These are phyloP conservation scores for Rhizopus arrhizus DNA, from an alignment of 371 early-diverging fungal genomes.

Conservation along the genomic window DNA sequence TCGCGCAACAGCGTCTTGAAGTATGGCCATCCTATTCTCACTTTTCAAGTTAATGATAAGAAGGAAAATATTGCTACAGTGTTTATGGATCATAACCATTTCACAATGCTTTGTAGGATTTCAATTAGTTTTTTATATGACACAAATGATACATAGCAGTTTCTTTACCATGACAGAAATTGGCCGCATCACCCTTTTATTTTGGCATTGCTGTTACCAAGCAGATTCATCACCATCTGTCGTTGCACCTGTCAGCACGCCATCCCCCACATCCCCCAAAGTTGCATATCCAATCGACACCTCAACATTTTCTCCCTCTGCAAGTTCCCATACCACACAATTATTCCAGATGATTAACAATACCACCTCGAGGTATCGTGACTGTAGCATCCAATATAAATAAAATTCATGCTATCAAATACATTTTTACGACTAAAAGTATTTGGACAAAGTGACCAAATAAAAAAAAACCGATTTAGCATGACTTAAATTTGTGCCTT, in stretches of 20 bases:
- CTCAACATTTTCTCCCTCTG: constrained; percentile 30
- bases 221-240: constrained; percentile 12
- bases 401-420: constrained; percentile 32
- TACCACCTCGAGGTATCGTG: constrained; percentile 28
- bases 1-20: constrained; percentile 9
- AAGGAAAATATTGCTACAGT: constrained; percentile 17
- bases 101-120: constrained; percentile 10
- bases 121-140: constrained; percentile 26
- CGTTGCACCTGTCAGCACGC: too few species aligned
- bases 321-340: constrained; percentile 31
- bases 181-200: not conserved
- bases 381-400: constrained; percentile 30
- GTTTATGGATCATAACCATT: constrained; percentile 16
- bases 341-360: constrained; percentile 33
- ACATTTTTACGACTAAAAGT: constrained; percentile 23
- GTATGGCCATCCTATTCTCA: constrained; percentile 15
- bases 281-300: too few species aligned
- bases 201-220: not conserved
- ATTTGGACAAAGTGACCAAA: constrained; percentile 21
- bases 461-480: not conserved
- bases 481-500: constrained; percentile 17
- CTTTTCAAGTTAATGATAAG: constrained; percentile 24
- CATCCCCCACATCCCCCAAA: too few species aligned
- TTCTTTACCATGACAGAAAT: constrained; percentile 30
- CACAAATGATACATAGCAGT: constrained; percentile 27